Evolutionary conservation across 164 flowering plant genomes (phyloP), one percentile per base, ranked within the genome.

Genomic region (Annona squamosa): DNA sequence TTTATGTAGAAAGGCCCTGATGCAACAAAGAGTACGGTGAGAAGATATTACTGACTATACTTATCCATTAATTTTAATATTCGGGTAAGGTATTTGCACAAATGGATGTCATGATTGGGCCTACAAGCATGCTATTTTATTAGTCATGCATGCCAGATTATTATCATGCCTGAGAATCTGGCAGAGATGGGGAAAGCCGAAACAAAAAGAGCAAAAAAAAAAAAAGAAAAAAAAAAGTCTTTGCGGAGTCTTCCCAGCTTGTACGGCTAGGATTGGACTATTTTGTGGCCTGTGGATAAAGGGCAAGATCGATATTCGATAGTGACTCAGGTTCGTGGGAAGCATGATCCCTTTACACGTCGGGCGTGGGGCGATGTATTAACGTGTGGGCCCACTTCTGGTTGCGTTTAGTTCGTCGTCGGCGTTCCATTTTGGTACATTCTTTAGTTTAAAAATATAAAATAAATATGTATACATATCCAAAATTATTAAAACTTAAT

Each of bases 311-410:
- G 71, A 26, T 26, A 26, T 26, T 26, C 37, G 78, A 67, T 71
- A 72, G 26, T 67, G 68, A 70, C 73, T 63, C 69, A 48, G 62
- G 7, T 68, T 43, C 44, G 18, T 1, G 59, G 67, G 47, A 63
- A 71, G 67, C 68, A 82, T 78, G 75, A 82, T 78, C 67, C 57
- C 46, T 19, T 52, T 64, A 68, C 80, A 80, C 72, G 78, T 78
- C 74, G 79, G 71, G 77, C 85, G 79, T 73, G 85, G 80, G 83
- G 80, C 77, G 77, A 75, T 41, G 80, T 74, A 64, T 70, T 68
- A 76, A 71, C 63, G 4, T 3, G 2, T 10, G 26, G 74, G 76
- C 26, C 79, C 79, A 52, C 59, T 68, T 62, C 46, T 16, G 2
- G 2, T 65, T 16, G 48, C 43, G n/a, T 47, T 4, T 16, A 47